Evolutionary conservation across 2,329 filamentous ascomycete species (phyloP), one percentile per base, ranked within the genome.

Genomic region (Cladophialophora carrionii): DNA sequence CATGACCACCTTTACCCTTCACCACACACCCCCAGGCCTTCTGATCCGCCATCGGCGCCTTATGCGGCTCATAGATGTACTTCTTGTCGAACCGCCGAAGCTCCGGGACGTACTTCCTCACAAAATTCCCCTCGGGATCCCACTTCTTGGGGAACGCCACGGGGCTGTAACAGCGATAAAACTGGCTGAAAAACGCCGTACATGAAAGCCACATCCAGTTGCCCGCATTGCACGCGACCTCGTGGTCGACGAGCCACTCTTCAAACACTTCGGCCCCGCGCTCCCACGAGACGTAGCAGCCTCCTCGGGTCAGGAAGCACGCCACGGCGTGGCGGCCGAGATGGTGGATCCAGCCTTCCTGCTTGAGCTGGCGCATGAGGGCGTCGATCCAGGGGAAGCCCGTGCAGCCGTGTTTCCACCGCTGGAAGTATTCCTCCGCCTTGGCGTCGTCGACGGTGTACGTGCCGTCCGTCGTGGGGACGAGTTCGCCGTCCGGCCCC

Each of bases 371-470:
- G 0, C 89, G 85, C 90, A 93, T 92, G 48, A 92, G 80, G 0
- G 89, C 89, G 72, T 93, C 90, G 70, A 93, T 91, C 85, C 88
- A 92, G 0, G 90, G 90, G 67, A 92, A 92, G 0, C 90, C 90
- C 0, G 90, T 93, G 26, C 81, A 78, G 1, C 90, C 90, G 37
- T 81, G 74, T 72, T 85, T 85, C 90, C 89, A 93, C 57, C 89
- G 83, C 67, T 80, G 80, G 74, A 92, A 89, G 83, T 86, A 89
- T 8, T 76, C 73, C 61, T 91, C 87, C 0, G 88, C 88, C 64
- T 85, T 61, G 9, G 80, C 73, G 1, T 82, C 84, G 73, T 92
- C 88, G 66, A 91, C 77, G 59, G 86, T 80, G 74, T 92, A 89
- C 4, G 81, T 80, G 8, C 85, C 87, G 0, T 85, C 88, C 32